Percentiles rank a stretch among this genome's conserved stretches.
phyloP scores from a whole-genome alignment of 306 rosid species.

The Arachis hypogaea region DNA sequence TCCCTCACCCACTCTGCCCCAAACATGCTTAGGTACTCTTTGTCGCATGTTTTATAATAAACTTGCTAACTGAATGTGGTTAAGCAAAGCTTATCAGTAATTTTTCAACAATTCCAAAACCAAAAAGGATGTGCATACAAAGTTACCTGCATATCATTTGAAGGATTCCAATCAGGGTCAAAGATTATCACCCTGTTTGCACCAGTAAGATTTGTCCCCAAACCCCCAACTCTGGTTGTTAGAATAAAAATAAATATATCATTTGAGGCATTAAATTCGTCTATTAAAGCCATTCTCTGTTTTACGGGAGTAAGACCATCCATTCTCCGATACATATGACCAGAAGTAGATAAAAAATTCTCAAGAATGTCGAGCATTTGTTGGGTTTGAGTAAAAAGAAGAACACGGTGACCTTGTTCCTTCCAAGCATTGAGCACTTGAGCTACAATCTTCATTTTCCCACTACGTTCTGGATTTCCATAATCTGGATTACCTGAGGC shows the following conservation, averaged over 20 bases:
- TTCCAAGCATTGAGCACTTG: constrained; percentile 96
- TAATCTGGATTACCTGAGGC: constrained; percentile 77
- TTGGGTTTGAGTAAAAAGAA: constrained; percentile 89
- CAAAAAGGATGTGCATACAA: neutral
- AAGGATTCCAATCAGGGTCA: constrained; percentile 98
- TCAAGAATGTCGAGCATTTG: constrained; percentile 96
- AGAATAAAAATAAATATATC: constrained; percentile 87
- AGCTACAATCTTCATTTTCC: constrained; percentile 90
- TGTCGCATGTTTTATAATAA: constrained; percentile 3
- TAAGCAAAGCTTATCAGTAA: constrained; percentile 28
- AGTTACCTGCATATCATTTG: constrained; percentile 90
- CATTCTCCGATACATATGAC: constrained; percentile 84
- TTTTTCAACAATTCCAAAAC: constrained; percentile 29
- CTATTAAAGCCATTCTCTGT: constrained; percentile 97
- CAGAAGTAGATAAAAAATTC: constrained; percentile 58
- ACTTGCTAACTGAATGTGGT: constrained; percentile 24
- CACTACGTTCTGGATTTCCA: constrained; percentile 95
- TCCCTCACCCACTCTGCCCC: neutral
- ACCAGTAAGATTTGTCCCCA: constrained; percentile 96
- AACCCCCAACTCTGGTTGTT: constrained; percentile 97
- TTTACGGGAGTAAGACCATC: constrained; percentile 90
- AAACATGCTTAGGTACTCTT: neutral
- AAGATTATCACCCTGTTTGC: constrained; percentile 93
- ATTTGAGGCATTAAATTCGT: constrained; percentile 79
- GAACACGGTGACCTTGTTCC: constrained; percentile 97